phyloP scores from a whole-genome alignment of 148 eudicot genomes.

The Chenopodium suecicum region DNA sequence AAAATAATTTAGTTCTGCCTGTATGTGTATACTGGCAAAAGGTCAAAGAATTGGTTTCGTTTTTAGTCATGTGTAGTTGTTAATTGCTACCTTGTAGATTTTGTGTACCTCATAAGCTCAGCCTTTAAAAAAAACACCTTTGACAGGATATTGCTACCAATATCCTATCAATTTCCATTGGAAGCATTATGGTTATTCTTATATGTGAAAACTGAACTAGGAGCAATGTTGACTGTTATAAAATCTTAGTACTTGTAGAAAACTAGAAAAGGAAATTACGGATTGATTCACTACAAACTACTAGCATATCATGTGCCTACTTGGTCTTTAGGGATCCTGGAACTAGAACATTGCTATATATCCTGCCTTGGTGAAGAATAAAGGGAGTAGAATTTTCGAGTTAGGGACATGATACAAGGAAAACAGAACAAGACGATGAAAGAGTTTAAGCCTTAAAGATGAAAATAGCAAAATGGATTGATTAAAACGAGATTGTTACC shows the following conservation, averaged over 20 bases:
- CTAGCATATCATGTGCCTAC: not conserved
- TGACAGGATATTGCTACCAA: not conserved
- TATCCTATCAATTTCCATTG: not conserved
- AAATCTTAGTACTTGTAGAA: too few relatives aligned
- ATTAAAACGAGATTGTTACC: constrained; percentile 18
- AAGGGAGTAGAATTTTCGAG: not conserved
- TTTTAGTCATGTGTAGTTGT: not conserved
- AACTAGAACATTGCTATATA: not conserved
- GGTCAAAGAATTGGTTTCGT: not conserved
- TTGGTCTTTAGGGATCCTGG: not conserved
- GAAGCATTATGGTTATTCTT: not conserved
- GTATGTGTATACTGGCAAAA: not conserved
- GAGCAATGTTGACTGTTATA: not conserved
- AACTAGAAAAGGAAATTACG: too few relatives aligned
- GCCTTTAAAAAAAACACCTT: not conserved
- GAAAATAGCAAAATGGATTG: not conserved
- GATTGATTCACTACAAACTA: not conserved
- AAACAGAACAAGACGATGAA: not conserved
- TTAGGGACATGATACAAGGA: not conserved
- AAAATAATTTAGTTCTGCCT: not conserved
- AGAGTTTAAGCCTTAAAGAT: not conserved
- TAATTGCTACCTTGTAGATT: not conserved
- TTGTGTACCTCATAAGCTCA: not conserved
- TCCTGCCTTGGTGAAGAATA: not conserved
- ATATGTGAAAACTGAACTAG: not conserved